Evolutionary conservation across 176 grass and related monocot genomes (phyloP).

Genomic region (Musa beccarii): DNA sequence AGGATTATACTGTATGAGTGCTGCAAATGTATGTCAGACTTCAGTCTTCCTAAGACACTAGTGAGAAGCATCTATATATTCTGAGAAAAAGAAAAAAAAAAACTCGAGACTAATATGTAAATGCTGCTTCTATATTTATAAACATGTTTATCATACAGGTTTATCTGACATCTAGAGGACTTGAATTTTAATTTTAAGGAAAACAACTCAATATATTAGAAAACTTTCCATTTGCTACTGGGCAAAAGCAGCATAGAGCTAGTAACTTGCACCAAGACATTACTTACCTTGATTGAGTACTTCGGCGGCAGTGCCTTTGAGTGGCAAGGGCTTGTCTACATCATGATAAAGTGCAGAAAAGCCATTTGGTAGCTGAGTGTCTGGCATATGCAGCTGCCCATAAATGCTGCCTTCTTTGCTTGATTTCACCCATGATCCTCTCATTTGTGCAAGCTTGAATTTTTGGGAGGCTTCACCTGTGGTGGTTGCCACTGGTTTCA

Average conservation of each 20-base stretch:
- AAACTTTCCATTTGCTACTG: background rate
- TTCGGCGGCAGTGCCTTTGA: constrained; percentile 1
- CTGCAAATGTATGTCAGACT: background rate
- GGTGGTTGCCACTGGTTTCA: constrained; percentile 39
- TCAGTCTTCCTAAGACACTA: background rate
- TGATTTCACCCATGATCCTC: constrained; percentile 31
- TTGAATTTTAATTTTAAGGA: too few relatives aligned
- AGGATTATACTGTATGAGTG: background rate
- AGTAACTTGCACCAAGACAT: background rate
- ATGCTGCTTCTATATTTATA: too few relatives aligned
- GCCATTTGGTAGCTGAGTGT: constrained; percentile 5
- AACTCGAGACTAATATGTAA: background rate
- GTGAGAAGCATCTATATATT: background rate
- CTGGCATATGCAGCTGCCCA: constrained; percentile 36
- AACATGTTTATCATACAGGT: too few relatives aligned
- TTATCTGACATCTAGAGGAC: too few relatives aligned
- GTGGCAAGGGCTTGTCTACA: constrained; percentile 18
- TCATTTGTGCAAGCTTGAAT: constrained; percentile 46
- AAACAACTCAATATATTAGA: background rate
- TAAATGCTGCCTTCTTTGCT: constrained; percentile 31
- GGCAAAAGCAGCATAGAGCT: background rate
- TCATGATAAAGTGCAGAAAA: constrained; percentile 18
- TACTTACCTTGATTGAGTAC: constrained; percentile 23
- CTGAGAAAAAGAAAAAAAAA: background rate
- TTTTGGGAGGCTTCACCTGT: constrained; percentile 43